Conservation (phyloP, 169 alveolate genomes). For the Babesia gibsoni region DNA sequence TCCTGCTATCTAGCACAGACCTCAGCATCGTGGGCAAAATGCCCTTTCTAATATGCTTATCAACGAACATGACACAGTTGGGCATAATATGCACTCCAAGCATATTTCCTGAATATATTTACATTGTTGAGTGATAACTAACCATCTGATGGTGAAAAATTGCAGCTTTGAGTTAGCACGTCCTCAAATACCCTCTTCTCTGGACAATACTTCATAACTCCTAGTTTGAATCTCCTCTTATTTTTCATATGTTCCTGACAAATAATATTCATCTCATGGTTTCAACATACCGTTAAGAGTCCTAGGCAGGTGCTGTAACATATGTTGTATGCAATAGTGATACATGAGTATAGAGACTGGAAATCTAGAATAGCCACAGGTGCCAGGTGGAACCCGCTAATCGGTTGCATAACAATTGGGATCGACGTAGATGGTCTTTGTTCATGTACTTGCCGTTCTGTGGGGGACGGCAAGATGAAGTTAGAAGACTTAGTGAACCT, state of each 20-base stretch:
- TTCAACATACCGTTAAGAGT: slow-evolving; percentile 88
- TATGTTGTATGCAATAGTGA: slow-evolving; percentile 98
- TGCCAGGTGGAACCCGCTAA: slow-evolving; percentile 88
- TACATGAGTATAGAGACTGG: slow-evolving; percentile 98
- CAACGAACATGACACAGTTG: slow-evolving; percentile 62
- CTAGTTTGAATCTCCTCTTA: slow-evolving; percentile 93
- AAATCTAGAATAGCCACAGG: slow-evolving; percentile 98
- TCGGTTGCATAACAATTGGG: slow-evolving; percentile 85
- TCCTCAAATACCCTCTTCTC: slow-evolving; percentile 16
- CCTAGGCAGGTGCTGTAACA: slow-evolving; percentile 89
- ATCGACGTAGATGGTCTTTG: slow-evolving; percentile 78
- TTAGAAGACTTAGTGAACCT: slow-evolving; percentile 39
- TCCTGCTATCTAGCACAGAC: slow-evolving; percentile 54
- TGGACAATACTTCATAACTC: slow-evolving; percentile 70
- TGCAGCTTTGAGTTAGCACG: slow-evolving; percentile 17
- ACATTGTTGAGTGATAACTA: background rate
- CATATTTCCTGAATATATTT: slow-evolving; percentile 17
- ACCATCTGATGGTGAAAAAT: background rate
- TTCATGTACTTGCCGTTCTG: slow-evolving; percentile 71
- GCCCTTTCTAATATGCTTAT: slow-evolving; percentile 58
- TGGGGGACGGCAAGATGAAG: slow-evolving; percentile 58
- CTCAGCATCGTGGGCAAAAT: slow-evolving; percentile 50
- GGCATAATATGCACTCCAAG: slow-evolving; percentile 57
- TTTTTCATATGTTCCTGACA: slow-evolving; percentile 94
- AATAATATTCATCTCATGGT: slow-evolving; percentile 91